A percentile compares a stretch with the other conserved stretches of the same genome.
Evolutionary conservation across 2,329 filamentous ascomycete species (phyloP).

Genomic region (Elsinoe batatas): DNA sequence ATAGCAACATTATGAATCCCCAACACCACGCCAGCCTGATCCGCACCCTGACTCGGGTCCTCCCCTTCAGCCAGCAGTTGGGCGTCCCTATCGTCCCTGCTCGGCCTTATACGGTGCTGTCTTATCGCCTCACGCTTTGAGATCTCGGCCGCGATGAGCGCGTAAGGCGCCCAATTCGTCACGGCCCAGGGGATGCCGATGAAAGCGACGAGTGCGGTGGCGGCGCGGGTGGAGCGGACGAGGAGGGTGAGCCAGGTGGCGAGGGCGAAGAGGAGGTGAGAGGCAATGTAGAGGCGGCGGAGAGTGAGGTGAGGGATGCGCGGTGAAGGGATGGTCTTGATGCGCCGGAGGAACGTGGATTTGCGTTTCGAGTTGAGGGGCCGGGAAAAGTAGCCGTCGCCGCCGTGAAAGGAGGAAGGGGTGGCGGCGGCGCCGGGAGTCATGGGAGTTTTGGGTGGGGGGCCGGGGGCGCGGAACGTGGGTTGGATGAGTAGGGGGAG

Average conservation of each 20-base stretch:
- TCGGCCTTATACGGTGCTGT: conserved; percentile 38
- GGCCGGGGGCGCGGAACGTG: conserved; percentile 50
- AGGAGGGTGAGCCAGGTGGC: conserved; percentile 79
- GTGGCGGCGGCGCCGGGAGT: conserved; percentile 30
- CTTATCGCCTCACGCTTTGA: conserved; percentile 65
- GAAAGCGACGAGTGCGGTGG: conserved; percentile 67
- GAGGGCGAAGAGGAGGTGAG: conserved; percentile 70
- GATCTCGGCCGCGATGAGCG: conserved; percentile 88
- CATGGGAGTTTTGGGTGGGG: conserved; percentile 29
- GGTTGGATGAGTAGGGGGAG: conserved; percentile 79
- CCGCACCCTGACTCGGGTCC: conserved; percentile 48
- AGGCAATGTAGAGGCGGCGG: conserved; percentile 75
- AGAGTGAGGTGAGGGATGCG: conserved; percentile 78
- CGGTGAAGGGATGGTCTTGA: conserved; percentile 30
- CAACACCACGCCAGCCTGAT: conserved; percentile 80
- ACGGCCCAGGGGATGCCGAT: conserved; percentile 89
- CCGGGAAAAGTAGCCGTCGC: conserved; percentile 21
- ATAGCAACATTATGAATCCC: conserved; percentile 95
- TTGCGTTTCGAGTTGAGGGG: conserved; percentile 17
- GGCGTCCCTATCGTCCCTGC: conserved; percentile 26
- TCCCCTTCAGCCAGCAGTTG: conserved; percentile 34
- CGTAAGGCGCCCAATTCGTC: conserved; percentile 89
- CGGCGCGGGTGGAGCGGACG: conserved; percentile 59
- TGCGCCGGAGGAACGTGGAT: conserved; percentile 19
- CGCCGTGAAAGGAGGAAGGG: conserved; percentile 19